Conservation (phyloP, 441 rosid species). For the Geranium incanum region DNA sequence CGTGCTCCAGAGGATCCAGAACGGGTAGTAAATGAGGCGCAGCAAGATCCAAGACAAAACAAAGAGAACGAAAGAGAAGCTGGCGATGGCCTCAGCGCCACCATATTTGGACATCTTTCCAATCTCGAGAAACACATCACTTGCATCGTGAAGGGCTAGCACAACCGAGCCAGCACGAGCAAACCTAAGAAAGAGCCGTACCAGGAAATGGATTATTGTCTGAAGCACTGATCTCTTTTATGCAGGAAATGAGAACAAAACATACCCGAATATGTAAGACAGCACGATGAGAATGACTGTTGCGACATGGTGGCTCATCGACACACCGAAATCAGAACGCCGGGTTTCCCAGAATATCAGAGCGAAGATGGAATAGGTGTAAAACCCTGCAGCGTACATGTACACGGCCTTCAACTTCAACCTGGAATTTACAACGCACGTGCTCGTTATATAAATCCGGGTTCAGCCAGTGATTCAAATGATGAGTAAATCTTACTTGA, state of each 20-base stretch:
- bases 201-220: constrained; percentile 6
- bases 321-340: constrained; percentile 92
- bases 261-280: constrained; percentile 77
- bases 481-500: constrained; percentile 45
- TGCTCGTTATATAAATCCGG: constrained; percentile 14
- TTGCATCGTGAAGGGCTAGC: constrained; percentile 88
- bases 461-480: constrained; percentile 3
- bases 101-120: constrained; percentile 94
- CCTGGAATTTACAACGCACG: constrained; percentile 34
- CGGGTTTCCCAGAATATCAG: constrained; percentile 90
- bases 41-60: constrained; percentile 79
- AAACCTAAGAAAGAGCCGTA: constrained; percentile 39
- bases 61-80: constrained; percentile 66
- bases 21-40: constrained; percentile 86
- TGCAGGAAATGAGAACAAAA: constrained; percentile 9
- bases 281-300: constrained; percentile 68
- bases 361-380: constrained; percentile 90
- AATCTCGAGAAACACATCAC: constrained; percentile 84
- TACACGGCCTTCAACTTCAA: constrained; percentile 68
- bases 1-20: constrained; percentile 97
- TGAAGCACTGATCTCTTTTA: not conserved
- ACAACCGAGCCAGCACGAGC: constrained; percentile 80
- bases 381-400: constrained; percentile 93
- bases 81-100: constrained; percentile 73
- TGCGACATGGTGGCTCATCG: constrained; percentile 88